These are phyloP conservation scores for Daldinia childiae DNA, from an alignment of 495 filamentous ascomycete genomes.

Conservation along the genomic window DNA sequence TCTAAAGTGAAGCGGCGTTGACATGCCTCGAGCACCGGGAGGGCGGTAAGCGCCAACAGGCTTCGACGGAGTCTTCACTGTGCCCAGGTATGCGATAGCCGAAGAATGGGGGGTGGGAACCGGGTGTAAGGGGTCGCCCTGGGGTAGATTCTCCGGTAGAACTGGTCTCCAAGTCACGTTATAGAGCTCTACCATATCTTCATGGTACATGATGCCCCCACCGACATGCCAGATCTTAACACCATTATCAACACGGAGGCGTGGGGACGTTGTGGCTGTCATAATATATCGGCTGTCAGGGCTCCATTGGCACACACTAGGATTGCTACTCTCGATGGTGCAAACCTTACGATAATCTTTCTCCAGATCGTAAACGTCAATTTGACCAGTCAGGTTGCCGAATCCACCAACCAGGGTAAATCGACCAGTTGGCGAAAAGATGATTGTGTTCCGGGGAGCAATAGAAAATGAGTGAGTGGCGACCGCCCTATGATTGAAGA, in stretches of 20 bases:
- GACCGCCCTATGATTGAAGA: constrained; percentile 89
- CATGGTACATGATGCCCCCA: constrained; percentile 91
- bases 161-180: constrained; percentile 91
- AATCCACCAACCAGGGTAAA: constrained; percentile 96
- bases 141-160: constrained; percentile 63
- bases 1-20: constrained; percentile 93
- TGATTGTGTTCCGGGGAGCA: constrained; percentile 89
- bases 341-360: constrained; percentile 89
- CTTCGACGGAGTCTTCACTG: constrained; percentile 90
- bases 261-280: constrained; percentile 94
- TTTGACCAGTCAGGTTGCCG: constrained; percentile 95
- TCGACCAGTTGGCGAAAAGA: constrained; percentile 92
- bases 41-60: constrained; percentile 95
- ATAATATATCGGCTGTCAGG: constrained; percentile 94
- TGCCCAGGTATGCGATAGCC: constrained; percentile 81
- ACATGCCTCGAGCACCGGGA: constrained; percentile 89
- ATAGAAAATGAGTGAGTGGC: constrained; percentile 83
- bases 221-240: constrained; percentile 94
- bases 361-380: constrained; percentile 95
- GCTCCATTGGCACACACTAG: constrained; percentile 95
- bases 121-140: constrained; percentile 77
- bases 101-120: constrained; percentile 85
- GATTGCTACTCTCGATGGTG: constrained; percentile 95
- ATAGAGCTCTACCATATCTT: constrained; percentile 93
- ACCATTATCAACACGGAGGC: constrained; percentile 95